Base-by-base conservation (phyloP, 352 stramenopile species). In the Pelagophyceae sp. region DNA sequence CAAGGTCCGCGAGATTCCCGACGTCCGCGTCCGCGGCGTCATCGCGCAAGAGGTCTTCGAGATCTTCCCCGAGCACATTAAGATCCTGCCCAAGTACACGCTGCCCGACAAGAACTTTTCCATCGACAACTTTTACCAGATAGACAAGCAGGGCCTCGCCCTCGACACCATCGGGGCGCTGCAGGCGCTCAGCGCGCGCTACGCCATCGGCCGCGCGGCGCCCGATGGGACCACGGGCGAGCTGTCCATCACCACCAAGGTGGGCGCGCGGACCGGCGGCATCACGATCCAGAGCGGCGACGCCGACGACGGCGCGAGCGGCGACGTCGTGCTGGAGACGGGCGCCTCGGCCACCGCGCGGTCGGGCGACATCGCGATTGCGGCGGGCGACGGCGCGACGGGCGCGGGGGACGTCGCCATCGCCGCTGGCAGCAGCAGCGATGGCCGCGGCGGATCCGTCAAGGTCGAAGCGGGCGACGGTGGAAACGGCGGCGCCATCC, bases 11-110 rank as follows among this genome's bases (percentile, higher is more conserved):
- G 90, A 88, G 25, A 87, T 97, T 33, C 78, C 82, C 19, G 83
- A 85, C 58, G 37, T 81, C 35, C 70, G 82, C 50, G 90, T 96
- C 72, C 89, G 93, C 45, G 93, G 93, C 81, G 88, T 98, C 0
- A 96, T 97, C 80, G 93, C 92, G 33, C 93, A 98, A 81, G 87
- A 98, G 83, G 84, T 96, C 27, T 80, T 75, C 19, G 84, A 94
- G 71, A 88, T 93, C 0, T 97, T 97, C 80, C 93, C 93, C 32
- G 93, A 98, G 81, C 93, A 97, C 78, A 85, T 97, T 38, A 88
- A 89, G 60, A 82, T 94, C 27, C 87, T 92, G 35, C 51, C 82
- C 31, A 88, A 91, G n/a, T 93, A 92, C 76, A 76, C 85, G 32
- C 72, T 97, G 20, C 87, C 86, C 0, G 91, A 96, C 75, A 93